Base-by-base conservation (phyloP, 257 asterid species). In the Scutellaria galericulata region DNA sequence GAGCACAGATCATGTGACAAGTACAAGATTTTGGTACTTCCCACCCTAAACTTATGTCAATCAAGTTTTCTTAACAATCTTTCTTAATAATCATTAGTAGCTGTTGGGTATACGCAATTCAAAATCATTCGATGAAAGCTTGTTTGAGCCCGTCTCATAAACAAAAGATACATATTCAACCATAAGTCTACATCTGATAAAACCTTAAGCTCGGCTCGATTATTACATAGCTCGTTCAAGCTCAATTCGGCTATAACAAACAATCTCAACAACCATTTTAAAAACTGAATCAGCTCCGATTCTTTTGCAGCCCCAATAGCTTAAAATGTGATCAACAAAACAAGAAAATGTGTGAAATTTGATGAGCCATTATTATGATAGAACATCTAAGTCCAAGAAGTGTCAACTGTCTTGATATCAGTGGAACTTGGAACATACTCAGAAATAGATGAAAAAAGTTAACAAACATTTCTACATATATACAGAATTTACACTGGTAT, bases 401-500 rank as follows among this genome's bases (percentile, higher is more conserved):
- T 57, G 5, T 70, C 46, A 69, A 51, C 46, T n/a, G 46, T 70
- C 46, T 10, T 45, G 41, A 64, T n/a, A 58, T 47, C 71, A 72
- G 46, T 39, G 59, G 37, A 68, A 41, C 55, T 64, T 63, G 5
- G 31, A 14, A 60, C 74, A 73, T 55, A 44, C 45, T 8, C 51
- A 14, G 10, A 68, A 12, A 63, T 2, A 12, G 24, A 9, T 14
- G 7, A 35, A 3, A 68, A 63, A 50, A 2, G 70, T 46, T 12
- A 41, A 75, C 80, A 70, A 65, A 56, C 80, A 70, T 81, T 74
- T 74, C 73, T 64, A 77, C 82, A 77, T 48, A 5, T 73, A 53
- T 46, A 81, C 89, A 84, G 60, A 66, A 74, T 84, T 35, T 79
- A 79, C 86, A 84, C 10, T 55, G 65, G 69, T 20, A 47, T 84